These are phyloP conservation scores for Torulaspora quercuum DNA, from an alignment of 805 yeast genomes.

Conservation along the genomic window DNA sequence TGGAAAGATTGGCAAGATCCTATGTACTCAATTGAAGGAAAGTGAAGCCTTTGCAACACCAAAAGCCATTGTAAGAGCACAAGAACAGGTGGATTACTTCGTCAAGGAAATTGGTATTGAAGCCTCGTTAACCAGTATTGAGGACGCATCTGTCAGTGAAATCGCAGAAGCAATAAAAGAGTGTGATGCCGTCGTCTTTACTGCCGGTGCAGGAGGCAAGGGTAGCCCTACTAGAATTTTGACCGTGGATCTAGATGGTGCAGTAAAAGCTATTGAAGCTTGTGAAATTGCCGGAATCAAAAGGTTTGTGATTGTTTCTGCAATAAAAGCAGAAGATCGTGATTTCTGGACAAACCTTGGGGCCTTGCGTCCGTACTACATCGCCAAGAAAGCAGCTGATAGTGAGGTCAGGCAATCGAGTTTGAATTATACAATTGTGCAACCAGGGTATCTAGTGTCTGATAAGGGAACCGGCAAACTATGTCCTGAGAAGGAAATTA, in stretches of 20 bases:
- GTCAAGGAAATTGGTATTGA: conserved; percentile 37
- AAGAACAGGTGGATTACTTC: conserved; percentile 45
- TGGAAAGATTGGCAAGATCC: conserved; percentile 54
- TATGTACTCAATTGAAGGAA: conserved; percentile 39
- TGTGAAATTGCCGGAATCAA: conserved; percentile 42
- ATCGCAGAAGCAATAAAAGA: conserved; percentile 43
- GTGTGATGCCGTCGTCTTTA: conserved; percentile 54
- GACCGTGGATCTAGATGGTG: conserved; percentile 60
- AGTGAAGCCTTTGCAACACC: conserved; percentile 38
- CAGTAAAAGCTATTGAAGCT: conserved; percentile 55
- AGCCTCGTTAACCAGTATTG: conserved; percentile 41
- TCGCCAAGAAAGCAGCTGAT: conserved; percentile 63
- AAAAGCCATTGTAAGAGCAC: conserved; percentile 44
- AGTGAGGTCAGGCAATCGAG: conserved; percentile 39
- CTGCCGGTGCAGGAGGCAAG: conserved; percentile 62
- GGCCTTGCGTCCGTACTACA: conserved; percentile 48
- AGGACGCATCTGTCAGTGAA: conserved; percentile 36
- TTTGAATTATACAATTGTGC: conserved; percentile 54
- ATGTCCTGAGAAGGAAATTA: conserved; percentile 14
- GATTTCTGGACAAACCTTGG: conserved; percentile 40
- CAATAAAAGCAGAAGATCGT: conserved; percentile 51
- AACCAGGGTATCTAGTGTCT: conserved; percentile 47
- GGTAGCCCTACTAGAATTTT: conserved; percentile 42
- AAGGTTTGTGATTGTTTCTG: conserved; percentile 54
- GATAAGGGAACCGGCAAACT: conserved; percentile 45